Conservation (phyloP, 352 stramenopile genomes). For the Globisporangium heterothallicum region DNA sequence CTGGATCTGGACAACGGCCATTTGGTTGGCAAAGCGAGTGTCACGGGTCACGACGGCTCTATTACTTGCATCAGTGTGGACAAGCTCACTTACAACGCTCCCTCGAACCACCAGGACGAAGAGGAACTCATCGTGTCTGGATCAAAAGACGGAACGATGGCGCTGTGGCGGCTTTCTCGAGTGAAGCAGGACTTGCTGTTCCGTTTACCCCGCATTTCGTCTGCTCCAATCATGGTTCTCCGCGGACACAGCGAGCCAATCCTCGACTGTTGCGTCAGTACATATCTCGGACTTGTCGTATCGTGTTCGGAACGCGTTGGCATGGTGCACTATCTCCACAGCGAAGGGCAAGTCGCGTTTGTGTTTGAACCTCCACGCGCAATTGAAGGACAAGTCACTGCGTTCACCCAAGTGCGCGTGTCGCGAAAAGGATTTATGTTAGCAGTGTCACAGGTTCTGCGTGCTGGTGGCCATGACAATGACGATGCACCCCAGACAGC, state of each 20-base stretch:
- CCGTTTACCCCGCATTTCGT: conserved; percentile 61
- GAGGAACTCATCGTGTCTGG: conserved; percentile 76
- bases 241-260: conserved; percentile 50
- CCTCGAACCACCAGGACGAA: conserved; percentile 38
- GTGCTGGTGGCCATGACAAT: neutral
- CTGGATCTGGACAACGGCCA: conserved; percentile 80
- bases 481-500: neutral
- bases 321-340: conserved; percentile 70
- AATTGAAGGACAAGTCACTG: conserved; percentile 9
- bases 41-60: conserved; percentile 59
- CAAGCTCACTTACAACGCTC: conserved; percentile 42
- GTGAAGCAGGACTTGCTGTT: conserved; percentile 73
- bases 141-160: conserved; percentile 58
- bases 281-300: conserved; percentile 53
- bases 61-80: conserved; percentile 76
- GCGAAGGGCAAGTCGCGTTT: conserved; percentile 68
- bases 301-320: conserved; percentile 50
- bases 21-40: conserved; percentile 75
- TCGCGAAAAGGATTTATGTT: conserved; percentile 65
- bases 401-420: conserved; percentile 43
- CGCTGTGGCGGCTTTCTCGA: conserved; percentile 66
- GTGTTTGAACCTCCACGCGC: conserved; percentile 30
- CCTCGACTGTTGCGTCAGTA: conserved; percentile 60
- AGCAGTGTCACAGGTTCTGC: conserved; percentile 24
- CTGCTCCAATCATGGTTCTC: conserved; percentile 53